Evolutionary conservation across 495 filamentous ascomycete genomes (phyloP).

Genomic region (Sporormia fimetaria): DNA sequence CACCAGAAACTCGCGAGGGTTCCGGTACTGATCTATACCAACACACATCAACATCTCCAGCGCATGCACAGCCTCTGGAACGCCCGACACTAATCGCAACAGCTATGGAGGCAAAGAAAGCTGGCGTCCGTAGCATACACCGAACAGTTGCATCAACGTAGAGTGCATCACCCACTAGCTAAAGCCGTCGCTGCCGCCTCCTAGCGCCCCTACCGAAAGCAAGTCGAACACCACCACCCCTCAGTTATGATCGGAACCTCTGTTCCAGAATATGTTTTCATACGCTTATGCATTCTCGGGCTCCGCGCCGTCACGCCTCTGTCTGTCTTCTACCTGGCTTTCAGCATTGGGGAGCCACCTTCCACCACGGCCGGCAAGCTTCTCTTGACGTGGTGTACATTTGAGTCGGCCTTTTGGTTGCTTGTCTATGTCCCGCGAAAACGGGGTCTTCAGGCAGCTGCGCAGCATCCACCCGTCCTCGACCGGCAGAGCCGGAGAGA

Average conservation of each 20-base stretch:
- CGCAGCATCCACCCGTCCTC: constrained; percentile 42
- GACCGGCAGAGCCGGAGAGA: constrained; percentile 33
- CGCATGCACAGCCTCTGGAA: too few species aligned
- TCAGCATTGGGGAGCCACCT: constrained; percentile 29
- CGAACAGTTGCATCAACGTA: too few species aligned
- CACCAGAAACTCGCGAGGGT: too few species aligned
- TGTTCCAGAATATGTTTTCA: constrained; percentile 17
- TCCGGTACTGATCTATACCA: too few species aligned
- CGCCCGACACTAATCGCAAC: too few species aligned
- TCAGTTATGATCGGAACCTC: constrained; percentile 20
- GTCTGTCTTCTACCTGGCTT: constrained; percentile 36
- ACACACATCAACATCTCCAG: too few species aligned
- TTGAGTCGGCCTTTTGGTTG: constrained; percentile 44
- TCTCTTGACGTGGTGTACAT: constrained; percentile 8
- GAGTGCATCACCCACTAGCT: too few species aligned
- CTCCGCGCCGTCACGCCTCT: constrained; percentile 38
- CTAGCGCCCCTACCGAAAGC: background rate
- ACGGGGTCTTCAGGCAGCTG: constrained; percentile 38
- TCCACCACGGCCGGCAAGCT: constrained; percentile 20
- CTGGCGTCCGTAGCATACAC: too few species aligned
- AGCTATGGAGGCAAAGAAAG: too few species aligned
- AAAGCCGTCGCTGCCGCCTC: too few species aligned
- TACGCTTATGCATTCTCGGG: constrained; percentile 8
- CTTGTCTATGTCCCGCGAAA: constrained; percentile 46
- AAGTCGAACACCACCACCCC: background rate